These are phyloP conservation scores for Grosmannia penicillata DNA, from an alignment of 2,329 filamentous ascomycete species.

Conservation along the genomic window DNA sequence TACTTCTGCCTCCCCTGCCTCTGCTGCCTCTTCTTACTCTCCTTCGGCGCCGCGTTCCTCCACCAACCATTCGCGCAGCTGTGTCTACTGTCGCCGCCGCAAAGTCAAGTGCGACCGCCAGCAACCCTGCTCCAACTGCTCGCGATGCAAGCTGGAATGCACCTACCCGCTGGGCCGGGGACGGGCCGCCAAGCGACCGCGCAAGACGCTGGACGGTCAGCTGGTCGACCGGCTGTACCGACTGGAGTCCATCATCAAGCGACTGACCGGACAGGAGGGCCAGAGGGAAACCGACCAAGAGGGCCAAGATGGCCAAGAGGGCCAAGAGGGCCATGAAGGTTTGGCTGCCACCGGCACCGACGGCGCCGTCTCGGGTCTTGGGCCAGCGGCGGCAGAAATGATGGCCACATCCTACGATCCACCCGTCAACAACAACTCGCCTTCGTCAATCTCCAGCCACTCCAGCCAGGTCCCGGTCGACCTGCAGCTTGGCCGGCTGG, in stretches of 20 bases:
- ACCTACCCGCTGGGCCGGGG: not conserved
- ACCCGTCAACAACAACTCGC: not conserved
- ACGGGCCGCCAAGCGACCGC: not conserved
- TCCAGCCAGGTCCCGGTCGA: not conserved
- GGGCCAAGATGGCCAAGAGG: not conserved
- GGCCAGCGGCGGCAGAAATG: not conserved
- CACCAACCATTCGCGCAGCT: not conserved
- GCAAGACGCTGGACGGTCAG: not conserved
- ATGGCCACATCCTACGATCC: not conserved
- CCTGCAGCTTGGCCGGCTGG: not conserved
- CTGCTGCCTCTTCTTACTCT: not conserved
- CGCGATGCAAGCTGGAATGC: not conserved
- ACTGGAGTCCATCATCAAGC: not conserved
- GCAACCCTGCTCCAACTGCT: slow-evolving; percentile 2
- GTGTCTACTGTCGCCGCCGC: slow-evolving; percentile 1
- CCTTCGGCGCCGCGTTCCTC: not conserved
- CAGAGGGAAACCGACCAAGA: not conserved
- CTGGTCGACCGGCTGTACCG: not conserved
- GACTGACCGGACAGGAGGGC: not conserved
- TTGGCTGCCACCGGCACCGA: not conserved
- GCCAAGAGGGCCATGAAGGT: not conserved
- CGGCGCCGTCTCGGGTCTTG: not conserved
- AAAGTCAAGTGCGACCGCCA: slow-evolving; percentile 3
- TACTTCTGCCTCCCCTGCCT: not conserved
- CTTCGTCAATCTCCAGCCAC: not conserved